Conservation (phyloP, 2,329 filamentous ascomycete species). For the Fusarium sp. region DNA sequence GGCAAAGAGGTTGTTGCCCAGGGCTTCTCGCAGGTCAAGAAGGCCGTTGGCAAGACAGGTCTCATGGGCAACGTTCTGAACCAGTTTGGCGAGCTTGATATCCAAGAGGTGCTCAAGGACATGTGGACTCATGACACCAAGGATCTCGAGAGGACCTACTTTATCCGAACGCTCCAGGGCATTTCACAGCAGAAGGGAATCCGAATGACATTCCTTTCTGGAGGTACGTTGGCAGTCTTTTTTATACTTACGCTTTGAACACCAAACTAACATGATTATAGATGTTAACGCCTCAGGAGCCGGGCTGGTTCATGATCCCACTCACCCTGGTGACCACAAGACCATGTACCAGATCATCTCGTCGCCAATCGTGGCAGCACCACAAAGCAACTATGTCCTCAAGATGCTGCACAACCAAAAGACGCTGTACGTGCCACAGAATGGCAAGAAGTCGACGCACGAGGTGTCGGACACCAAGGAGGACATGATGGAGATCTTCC, state of each 20-base stretch:
- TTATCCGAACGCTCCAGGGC: conserved; percentile 93
- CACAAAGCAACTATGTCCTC: conserved; percentile 83
- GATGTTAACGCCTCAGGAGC: conserved; percentile 91
- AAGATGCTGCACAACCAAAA: conserved; percentile 97
- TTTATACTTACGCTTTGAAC: not conserved
- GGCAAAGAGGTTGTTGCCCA: conserved; percentile 92
- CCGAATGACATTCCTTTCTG: conserved; percentile 95
- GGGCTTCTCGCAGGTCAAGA: conserved; percentile 94
- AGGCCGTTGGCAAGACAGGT: conserved; percentile 92
- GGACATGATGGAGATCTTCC: conserved; percentile 99
- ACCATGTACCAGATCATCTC: conserved; percentile 99
- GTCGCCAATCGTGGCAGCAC: conserved; percentile 88
- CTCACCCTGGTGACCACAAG: conserved; percentile 91
- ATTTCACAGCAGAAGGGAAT: conserved; percentile 95
- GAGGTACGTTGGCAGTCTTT: conserved; percentile 61
- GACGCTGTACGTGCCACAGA: conserved; percentile 86
- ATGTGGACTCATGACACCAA: conserved; percentile 99
- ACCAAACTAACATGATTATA: conserved; percentile 46
- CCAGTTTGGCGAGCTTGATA: conserved; percentile 94
- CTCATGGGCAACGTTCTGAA: conserved; percentile 96
- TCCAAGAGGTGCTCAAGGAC: conserved; percentile 92
- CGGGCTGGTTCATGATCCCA: conserved; percentile 91
- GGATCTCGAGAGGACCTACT: conserved; percentile 94
- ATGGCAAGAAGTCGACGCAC: conserved; percentile 78
- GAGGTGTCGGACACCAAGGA: conserved; percentile 92